A percentile compares a stretch with the other conserved stretches of the same genome.
Conservation (phyloP, 192 early-diverging fungal genomes). For the Coemansia erecta region DNA sequence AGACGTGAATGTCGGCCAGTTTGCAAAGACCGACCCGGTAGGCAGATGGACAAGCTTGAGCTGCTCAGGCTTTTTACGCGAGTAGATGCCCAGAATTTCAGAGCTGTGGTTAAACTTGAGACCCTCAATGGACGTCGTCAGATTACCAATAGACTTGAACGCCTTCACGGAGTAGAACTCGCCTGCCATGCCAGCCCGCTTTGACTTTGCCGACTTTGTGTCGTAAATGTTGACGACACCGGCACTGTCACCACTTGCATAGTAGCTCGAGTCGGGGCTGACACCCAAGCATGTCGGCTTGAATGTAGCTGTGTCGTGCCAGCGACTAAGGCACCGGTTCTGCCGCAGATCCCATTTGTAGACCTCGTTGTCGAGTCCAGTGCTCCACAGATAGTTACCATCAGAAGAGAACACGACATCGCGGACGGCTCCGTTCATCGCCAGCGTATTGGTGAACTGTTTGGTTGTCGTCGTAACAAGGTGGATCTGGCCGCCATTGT, state of each 20-base stretch:
- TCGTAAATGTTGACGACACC: conserved; percentile 94
- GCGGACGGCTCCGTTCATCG: conserved; percentile 82
- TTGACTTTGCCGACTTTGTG: conserved; percentile 12
- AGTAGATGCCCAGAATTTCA: conserved; percentile 78
- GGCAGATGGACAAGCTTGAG: conserved; percentile 83
- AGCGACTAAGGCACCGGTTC: conserved; percentile 73
- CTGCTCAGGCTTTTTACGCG: conserved; percentile 69
- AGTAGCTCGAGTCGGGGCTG: conserved; percentile 70
- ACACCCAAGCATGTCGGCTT: conserved; percentile 69
- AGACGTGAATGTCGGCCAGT: conserved; percentile 89
- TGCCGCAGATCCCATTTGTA: conserved; percentile 86
- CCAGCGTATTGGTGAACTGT: conserved; percentile 84
- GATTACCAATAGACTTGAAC: conserved; percentile 74
- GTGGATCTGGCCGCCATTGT: conserved; percentile 78
- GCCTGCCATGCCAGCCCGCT: conserved; percentile 6
- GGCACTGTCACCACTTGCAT: conserved; percentile 78
- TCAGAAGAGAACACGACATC: conserved; percentile 78
- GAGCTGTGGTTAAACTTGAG: conserved; percentile 84
- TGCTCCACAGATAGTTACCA: conserved; percentile 71
- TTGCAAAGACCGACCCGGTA: conserved; percentile 75
- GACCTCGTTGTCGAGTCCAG: conserved; percentile 79
- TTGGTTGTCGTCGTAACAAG: conserved; percentile 75
- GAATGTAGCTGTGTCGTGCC: conserved; percentile 80
- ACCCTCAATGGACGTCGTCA: conserved; percentile 77
- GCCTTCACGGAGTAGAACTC: conserved; percentile 58